Percentiles rank a stretch among this genome's conserved stretches.
These are phyloP conservation scores for Alnus glutinosa DNA, from an alignment of 306 rosid genomes.

Conservation along the genomic window DNA sequence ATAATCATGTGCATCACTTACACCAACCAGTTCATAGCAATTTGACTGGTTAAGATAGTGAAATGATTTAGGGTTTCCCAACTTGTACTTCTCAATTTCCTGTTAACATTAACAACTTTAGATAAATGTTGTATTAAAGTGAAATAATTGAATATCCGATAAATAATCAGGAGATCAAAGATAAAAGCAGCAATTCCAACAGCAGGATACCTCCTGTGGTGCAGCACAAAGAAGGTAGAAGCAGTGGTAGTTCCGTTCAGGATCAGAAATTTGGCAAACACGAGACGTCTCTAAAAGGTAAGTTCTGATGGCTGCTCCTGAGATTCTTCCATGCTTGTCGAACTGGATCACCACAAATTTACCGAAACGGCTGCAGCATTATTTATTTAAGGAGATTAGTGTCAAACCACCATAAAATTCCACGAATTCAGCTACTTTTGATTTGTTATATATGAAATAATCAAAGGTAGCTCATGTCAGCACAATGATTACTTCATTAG, in stretches of 20 bases:
- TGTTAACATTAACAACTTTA: conserved; percentile 41
- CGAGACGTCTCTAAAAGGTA: conserved; percentile 98
- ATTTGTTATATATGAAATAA: conserved; percentile 15
- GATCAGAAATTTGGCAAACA: conserved; percentile 97
- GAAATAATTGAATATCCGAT: conserved; percentile 16
- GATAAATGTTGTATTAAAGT: conserved; percentile 31
- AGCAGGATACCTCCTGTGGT: conserved; percentile 81
- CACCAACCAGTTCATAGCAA: conserved; percentile 80
- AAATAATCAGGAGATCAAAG: conserved; percentile 16
- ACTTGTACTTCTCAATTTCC: conserved; percentile 95
- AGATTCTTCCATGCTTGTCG: conserved; percentile 96
- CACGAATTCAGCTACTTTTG: not conserved
- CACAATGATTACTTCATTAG: conserved; percentile 17
- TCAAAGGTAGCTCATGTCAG: conserved; percentile 7
- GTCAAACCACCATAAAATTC: conserved; percentile 24
- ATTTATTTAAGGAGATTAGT: conserved; percentile 27
- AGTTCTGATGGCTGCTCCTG: conserved; percentile 98
- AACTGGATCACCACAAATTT: conserved; percentile 98
- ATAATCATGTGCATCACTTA: conserved; percentile 87
- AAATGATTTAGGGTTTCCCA: conserved; percentile 82
- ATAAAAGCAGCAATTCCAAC: conserved; percentile 19
- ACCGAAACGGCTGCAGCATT: conserved; percentile 84
- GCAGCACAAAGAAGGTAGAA: conserved; percentile 99
- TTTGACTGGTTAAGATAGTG: conserved; percentile 97
- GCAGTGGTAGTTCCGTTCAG: conserved; percentile 99